These are phyloP conservation scores for Piper longum DNA, from an alignment of 164 flowering plant genomes.

Conservation along the genomic window DNA sequence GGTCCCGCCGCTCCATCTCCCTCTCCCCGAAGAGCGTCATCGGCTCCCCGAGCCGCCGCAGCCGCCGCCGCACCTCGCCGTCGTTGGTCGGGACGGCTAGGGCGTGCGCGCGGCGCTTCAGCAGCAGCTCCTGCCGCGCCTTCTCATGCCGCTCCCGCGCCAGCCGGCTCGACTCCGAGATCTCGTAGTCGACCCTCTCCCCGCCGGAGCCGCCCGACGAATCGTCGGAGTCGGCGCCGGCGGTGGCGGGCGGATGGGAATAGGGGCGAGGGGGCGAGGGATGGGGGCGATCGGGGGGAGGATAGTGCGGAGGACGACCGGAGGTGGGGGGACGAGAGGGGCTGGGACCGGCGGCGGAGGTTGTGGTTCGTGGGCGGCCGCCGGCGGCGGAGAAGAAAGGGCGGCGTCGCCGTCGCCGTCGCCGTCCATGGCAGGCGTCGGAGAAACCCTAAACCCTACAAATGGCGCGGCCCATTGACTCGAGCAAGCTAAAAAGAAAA, in stretches of 20 bases:
- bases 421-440: neutral
- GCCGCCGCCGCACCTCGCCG: conserved; percentile 70
- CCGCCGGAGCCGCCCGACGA: conserved; percentile 31
- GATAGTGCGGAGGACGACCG: neutral
- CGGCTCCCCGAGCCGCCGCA: conserved; percentile 87
- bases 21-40: conserved; percentile 87
- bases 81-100: conserved; percentile 96
- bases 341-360: conserved; percentile 18
- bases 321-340: conserved; percentile 38
- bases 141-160: conserved; percentile 77
- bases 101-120: conserved; percentile 84
- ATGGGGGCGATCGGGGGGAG: conserved; percentile 12
- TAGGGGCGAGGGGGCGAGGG: conserved; percentile 34
- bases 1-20: conserved; percentile 92
- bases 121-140: conserved; percentile 59
- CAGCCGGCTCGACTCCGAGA: conserved; percentile 72
- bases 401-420: neutral
- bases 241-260: conserved; percentile 21
- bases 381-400: neutral
- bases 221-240: conserved; percentile 37
- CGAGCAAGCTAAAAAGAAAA: too few relatives aligned
- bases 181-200: conserved; percentile 36
- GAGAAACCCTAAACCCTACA: neutral
- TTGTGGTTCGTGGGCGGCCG: neutral
- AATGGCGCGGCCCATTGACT: too few relatives aligned